These are phyloP conservation scores for Exidia glandulosa DNA, from an alignment of 768 basidiomycete species.

Conservation along the genomic window DNA sequence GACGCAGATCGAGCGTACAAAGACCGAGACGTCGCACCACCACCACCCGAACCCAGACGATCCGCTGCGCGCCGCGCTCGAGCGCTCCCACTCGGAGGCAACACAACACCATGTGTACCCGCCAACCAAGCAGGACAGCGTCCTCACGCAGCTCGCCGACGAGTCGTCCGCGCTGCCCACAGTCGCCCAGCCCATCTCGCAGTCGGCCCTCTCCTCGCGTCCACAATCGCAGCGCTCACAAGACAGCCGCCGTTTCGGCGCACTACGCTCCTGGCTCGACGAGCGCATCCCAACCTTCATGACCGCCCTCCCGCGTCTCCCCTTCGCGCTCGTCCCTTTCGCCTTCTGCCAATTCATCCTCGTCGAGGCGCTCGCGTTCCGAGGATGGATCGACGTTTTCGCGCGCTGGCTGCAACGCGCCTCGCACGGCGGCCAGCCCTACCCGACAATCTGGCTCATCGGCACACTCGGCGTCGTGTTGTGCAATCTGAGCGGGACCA, in stretches of 20 bases:
- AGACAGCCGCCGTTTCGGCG: slow-evolving; percentile 1
- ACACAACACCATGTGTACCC: not conserved
- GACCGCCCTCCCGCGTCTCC: slow-evolving; percentile 55
- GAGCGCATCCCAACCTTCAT: slow-evolving; percentile 58
- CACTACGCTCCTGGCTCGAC: slow-evolving; percentile 3
- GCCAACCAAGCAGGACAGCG: not conserved
- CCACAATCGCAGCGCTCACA: not conserved
- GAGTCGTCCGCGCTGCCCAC: no score
- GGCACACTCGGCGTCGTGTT: slow-evolving; percentile 62
- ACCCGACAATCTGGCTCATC: slow-evolving; percentile 51
- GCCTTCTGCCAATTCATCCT: slow-evolving; percentile 93
- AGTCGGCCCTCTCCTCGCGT: not conserved
- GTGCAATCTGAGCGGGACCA: slow-evolving; percentile 75
- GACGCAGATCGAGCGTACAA: not conserved
- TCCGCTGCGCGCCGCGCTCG: not conserved
- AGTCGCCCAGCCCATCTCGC: not conserved
- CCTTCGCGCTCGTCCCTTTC: slow-evolving; percentile 77
- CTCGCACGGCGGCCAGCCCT: slow-evolving; percentile 28
- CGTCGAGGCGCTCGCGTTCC: slow-evolving; percentile 68
- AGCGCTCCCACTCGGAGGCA: not conserved
- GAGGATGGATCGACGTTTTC: slow-evolving; percentile 85
- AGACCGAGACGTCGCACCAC: not conserved
- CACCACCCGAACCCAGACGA: not conserved
- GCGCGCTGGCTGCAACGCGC: slow-evolving; percentile 46
- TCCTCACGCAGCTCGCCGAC: not conserved